These are phyloP conservation scores for Boechera divaricarpa DNA, from an alignment of 345 rosid species.

Conservation along the genomic window DNA sequence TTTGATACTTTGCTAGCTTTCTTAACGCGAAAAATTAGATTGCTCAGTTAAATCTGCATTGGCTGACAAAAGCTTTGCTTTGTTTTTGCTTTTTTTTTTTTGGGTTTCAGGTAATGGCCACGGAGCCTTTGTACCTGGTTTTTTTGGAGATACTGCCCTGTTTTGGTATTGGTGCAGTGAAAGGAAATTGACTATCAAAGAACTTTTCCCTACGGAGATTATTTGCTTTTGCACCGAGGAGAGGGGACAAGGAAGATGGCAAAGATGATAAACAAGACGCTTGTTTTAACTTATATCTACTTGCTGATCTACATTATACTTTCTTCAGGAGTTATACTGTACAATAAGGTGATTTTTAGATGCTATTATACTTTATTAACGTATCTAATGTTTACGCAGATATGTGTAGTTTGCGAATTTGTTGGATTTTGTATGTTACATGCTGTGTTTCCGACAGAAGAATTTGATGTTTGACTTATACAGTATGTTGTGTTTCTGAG, in stretches of 20 bases:
- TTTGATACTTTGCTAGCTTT: constrained; percentile 2
- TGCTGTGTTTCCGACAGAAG: not conserved
- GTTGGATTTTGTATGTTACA: not conserved
- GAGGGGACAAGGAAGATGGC: constrained; percentile 42
- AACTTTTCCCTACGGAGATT: not conserved
- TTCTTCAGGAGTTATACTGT: constrained; percentile 91
- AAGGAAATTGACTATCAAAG: not conserved
- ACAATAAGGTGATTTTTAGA: constrained; percentile 73
- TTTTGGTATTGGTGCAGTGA: constrained; percentile 34
- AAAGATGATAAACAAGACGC: constrained; percentile 76
- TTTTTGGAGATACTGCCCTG: constrained; percentile 8
- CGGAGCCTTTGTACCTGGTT: constrained; percentile 6
- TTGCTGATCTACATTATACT: constrained; percentile 81
- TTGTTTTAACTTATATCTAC: constrained; percentile 81
- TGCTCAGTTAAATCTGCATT: constrained; percentile 18
- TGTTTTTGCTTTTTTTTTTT: not conserved
- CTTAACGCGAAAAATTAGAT: not conserved
- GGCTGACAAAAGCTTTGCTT: constrained; percentile 20
- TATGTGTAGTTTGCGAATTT: not conserved
- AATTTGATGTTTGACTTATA: not conserved
- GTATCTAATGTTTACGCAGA: not conserved
- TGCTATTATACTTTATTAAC: not conserved
- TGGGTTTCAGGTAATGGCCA: constrained; percentile 30
- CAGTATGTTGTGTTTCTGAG: constrained; percentile 5
- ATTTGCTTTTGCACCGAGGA: constrained; percentile 30